phyloP scores from a whole-genome alignment of 2,329 filamentous ascomycete species.

The Plenodomus tracheiphilus region DNA sequence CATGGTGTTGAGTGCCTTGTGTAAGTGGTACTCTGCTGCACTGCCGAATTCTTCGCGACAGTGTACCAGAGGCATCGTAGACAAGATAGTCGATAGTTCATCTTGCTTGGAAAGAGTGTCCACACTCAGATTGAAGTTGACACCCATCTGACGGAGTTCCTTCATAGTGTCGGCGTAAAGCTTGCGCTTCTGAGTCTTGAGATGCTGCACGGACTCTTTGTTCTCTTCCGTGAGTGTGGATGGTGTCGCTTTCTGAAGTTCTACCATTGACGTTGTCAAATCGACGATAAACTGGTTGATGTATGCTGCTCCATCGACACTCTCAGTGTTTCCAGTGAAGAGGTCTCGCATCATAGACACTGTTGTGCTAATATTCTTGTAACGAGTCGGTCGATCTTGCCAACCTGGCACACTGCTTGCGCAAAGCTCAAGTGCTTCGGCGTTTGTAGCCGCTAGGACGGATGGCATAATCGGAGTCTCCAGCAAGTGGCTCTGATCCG shows the following conservation, averaged over 20 bases:
- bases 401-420: constrained; percentile 32
- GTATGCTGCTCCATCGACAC: constrained; percentile 61
- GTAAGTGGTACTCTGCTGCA: constrained; percentile 70
- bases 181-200: constrained; percentile 88
- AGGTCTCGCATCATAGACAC: constrained; percentile 73
- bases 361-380: constrained; percentile 71
- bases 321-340: constrained; percentile 56
- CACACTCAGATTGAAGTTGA: constrained; percentile 78
- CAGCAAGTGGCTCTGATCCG: constrained; percentile 26
- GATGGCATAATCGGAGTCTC: constrained; percentile 13
- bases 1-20: constrained; percentile 76
- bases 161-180: constrained; percentile 88
- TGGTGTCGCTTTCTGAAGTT: constrained; percentile 84
- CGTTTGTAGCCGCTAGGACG: constrained; percentile 16
- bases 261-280: constrained; percentile 67
- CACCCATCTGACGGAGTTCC: constrained; percentile 82
- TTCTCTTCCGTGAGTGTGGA: constrained; percentile 82
- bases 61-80: constrained; percentile 48
- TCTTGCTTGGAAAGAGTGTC: constrained; percentile 74
- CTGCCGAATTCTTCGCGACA: constrained; percentile 32
- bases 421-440: constrained; percentile 24
- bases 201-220: constrained; percentile 78
- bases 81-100: constrained; percentile 70
- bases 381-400: constrained; percentile 60
- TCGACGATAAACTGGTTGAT: constrained; percentile 71